Evolutionary conservation across 805 yeast genomes (phyloP).

Genomic region (Kockiozyma suomiensis): DNA sequence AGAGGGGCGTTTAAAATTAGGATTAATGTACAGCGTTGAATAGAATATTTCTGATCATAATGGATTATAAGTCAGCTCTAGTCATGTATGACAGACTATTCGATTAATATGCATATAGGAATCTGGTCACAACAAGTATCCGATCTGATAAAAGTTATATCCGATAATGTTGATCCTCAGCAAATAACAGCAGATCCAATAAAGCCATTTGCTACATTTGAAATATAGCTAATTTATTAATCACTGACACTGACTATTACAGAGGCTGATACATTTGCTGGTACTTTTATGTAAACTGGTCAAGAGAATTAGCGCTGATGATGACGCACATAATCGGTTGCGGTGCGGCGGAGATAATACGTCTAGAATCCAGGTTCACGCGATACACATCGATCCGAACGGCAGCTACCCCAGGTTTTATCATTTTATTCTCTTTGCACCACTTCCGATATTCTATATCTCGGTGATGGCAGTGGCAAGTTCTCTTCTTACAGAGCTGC

Average conservation of each 20-base stretch:
- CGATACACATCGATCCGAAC: too few relatives aligned
- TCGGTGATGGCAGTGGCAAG: constrained; percentile 20
- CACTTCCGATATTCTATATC: background rate
- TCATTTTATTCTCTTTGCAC: background rate
- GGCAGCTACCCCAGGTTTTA: too few relatives aligned
- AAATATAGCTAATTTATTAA: too few relatives aligned
- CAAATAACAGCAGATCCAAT: background rate
- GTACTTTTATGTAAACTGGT: too few relatives aligned
- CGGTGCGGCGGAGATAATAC: background rate
- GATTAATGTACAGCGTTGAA: too few relatives aligned
- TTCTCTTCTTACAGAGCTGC: constrained; percentile 7
- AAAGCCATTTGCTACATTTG: background rate
- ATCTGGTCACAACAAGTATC: background rate
- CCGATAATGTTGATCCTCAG: background rate
- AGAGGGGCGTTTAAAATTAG: background rate
- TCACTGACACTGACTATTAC: too few relatives aligned
- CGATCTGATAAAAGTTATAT: background rate
- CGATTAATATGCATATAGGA: background rate
- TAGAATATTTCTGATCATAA: too few relatives aligned
- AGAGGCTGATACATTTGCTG: too few relatives aligned
- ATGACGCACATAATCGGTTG: background rate
- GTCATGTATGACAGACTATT: too few relatives aligned
- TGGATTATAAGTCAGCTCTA: too few relatives aligned
- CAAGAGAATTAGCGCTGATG: background rate
- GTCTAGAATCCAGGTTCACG: too few relatives aligned